Evolutionary conservation across 139 green algal species (phyloP), one percentile per base, ranked within the genome.

Genomic region (Ettlia oleoabundans): DNA sequence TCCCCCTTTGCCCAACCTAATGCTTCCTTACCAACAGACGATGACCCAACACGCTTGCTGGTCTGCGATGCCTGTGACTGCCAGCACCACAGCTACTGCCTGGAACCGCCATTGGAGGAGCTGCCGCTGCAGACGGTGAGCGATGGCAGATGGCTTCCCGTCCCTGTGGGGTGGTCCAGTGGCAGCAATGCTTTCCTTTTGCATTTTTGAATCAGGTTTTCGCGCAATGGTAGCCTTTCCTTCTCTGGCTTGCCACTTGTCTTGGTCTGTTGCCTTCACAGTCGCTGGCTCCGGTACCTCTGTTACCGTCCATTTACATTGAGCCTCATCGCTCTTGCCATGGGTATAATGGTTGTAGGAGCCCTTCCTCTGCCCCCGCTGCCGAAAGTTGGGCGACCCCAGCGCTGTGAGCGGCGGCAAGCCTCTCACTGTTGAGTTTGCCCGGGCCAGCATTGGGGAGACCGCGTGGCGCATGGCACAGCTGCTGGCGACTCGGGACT

Each of bases 1-100:
- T 19, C 66, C 2, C 38, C 64, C 64, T 6, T 40, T 24, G 26
- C 8, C 35, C 73, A 30, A 10, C 65, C 3, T 3, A 4, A 5
- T 42, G 19, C 35, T 35, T n/a, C 40, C 30, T 3, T 32, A 7
- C n/a, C 42, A 13, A 33, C 73, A 80, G 73, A 92, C n/a, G 88
- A 91, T 24, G 93, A 96, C 84, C 75, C 71, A 1, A 42, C 51
- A 8, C 83, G 86, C 26, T 73, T 93, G 76, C 73, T 95, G 47
- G 78, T 93, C 64, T 96, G 92, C 64, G 89, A 94, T 80, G 74
- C 85, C 73, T 96, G 93, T 68, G 86, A 94, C 47, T 85, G 84
- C 8, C 86, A 92, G 82, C 92, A 87, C 69, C 93, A 96, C 87
- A 88, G 80, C 73, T 96, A 96, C 85, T 96, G 93, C 87, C 73